A percentile compares a stretch with the other conserved stretches of the same genome.
phyloP scores from a whole-genome alignment of 129 eudicot genomes.

The Silybum marianum region DNA sequence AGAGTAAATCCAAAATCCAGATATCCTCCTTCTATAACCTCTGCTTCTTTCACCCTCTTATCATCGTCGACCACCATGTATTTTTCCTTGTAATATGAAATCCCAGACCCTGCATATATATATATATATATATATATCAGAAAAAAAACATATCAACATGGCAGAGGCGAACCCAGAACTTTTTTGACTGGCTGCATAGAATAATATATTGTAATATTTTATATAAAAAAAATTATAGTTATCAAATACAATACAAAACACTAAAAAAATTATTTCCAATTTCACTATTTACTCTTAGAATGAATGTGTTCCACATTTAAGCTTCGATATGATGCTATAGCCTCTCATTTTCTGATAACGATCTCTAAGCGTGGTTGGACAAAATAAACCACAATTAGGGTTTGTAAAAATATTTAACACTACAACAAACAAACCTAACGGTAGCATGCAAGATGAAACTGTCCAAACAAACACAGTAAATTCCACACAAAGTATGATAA shows the following conservation, averaged over 20 bases:
- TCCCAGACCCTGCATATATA: conserved; percentile 8
- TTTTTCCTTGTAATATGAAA: conserved; percentile 27
- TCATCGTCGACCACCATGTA: conserved; percentile 20
- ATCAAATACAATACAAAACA: background rate
- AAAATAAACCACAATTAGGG: background rate
- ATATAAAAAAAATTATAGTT: background rate
- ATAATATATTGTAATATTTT: background rate
- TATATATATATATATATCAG: no score
- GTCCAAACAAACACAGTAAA: no score
- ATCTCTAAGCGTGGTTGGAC: background rate
- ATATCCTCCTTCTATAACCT: conserved; percentile 33
- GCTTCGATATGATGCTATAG: background rate
- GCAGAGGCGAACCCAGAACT: background rate
- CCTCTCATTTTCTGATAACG: background rate
- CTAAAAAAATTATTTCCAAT: background rate
- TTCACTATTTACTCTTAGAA: background rate
- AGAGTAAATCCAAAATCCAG: conserved; percentile 15
- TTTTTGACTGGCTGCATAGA: background rate
- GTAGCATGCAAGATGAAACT: background rate
- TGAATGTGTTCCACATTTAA: background rate
- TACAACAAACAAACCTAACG: background rate
- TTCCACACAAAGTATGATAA: background rate
- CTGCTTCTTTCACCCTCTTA: conserved; percentile 26
- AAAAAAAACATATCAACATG: background rate
- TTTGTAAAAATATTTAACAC: background rate